Evolutionary conservation across 805 yeast genomes (phyloP).

Genomic region (Zygoascus ofunaensis): DNA sequence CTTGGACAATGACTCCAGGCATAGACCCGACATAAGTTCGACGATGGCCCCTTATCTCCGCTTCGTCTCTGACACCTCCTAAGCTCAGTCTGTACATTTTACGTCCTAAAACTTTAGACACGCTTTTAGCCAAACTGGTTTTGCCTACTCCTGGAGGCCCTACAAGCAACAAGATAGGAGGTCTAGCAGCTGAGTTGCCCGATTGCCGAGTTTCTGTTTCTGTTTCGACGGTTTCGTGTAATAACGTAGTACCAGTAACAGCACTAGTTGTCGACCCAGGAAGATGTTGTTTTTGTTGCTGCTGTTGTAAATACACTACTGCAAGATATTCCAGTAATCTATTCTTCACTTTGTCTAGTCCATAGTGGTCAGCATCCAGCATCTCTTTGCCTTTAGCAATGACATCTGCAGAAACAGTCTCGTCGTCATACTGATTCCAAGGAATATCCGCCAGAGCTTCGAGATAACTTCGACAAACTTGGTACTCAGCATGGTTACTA

Average conservation of each 20-base stretch:
- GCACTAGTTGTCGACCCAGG: neutral
- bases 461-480: slow-evolving; percentile 33
- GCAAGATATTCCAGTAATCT: slow-evolving; percentile 73
- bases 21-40: slow-evolving; percentile 87
- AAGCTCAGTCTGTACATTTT: slow-evolving; percentile 71
- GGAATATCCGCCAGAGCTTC: slow-evolving; percentile 34
- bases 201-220: neutral
- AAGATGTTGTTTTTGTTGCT: slow-evolving; percentile 5
- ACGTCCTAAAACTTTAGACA: slow-evolving; percentile 65
- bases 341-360: slow-evolving; percentile 62
- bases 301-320: slow-evolving; percentile 50
- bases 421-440: slow-evolving; percentile 26
- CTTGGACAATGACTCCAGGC: slow-evolving; percentile 78
- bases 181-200: slow-evolving; percentile 28
- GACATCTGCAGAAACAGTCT: slow-evolving; percentile 28
- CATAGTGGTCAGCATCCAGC: slow-evolving; percentile 71
- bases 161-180: slow-evolving; percentile 72
- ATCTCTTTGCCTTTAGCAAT: slow-evolving; percentile 44
- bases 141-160: slow-evolving; percentile 96
- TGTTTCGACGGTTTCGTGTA: neutral
- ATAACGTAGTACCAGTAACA: neutral
- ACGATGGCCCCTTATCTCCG: slow-evolving; percentile 84
- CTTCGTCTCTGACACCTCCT: slow-evolving; percentile 84
- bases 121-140: slow-evolving; percentile 75
- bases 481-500: slow-evolving; percentile 35